Evolutionary conservation across 768 basidiomycete species (phyloP).

Genomic region (Hortiboletus campestris): DNA sequence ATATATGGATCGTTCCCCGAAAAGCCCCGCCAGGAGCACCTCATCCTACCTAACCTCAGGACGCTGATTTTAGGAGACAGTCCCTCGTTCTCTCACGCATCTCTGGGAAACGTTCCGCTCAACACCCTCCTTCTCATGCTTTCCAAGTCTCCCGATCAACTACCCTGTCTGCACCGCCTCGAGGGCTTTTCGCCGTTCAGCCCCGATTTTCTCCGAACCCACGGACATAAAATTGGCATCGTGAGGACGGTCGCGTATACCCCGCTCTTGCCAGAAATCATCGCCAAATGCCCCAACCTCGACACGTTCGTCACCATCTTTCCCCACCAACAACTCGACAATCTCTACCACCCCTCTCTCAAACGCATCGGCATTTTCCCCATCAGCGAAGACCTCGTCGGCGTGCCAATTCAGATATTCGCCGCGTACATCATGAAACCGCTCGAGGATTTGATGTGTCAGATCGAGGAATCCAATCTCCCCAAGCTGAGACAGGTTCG

Average conservation of each 20-base stretch:
- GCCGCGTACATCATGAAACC: constrained; percentile 40
- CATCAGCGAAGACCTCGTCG: constrained; percentile 36
- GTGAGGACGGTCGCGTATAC: constrained; percentile 38
- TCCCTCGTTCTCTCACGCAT: constrained; percentile 31
- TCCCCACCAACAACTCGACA: constrained; percentile 34
- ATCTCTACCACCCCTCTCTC: constrained; percentile 38
- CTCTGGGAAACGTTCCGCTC: constrained; percentile 36
- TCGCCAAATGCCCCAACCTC: constrained; percentile 41
- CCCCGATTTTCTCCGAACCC: constrained; percentile 38
- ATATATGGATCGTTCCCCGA: constrained; percentile 35
- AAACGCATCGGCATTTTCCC: constrained; percentile 45
- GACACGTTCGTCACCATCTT: constrained; percentile 41
- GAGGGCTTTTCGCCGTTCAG: constrained; percentile 44
- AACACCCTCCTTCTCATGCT: constrained; percentile 42
- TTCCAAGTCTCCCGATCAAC: constrained; percentile 31
- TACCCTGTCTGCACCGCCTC: constrained; percentile 42
- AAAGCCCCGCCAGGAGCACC: constrained; percentile 20
- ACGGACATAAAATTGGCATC: constrained; percentile 42
- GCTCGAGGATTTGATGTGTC: constrained; percentile 38
- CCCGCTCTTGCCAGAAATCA: constrained; percentile 36
- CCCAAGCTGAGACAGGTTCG: constrained; percentile 38
- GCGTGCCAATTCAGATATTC: constrained; percentile 39
- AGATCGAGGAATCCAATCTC: constrained; percentile 36
- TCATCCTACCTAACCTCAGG: constrained; percentile 37
- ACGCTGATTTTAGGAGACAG: constrained; percentile 43